Evolutionary conservation across 371 early-diverging fungal species (phyloP), one percentile per base, ranked within the genome.

Genomic region (Rhizopus delemar): DNA sequence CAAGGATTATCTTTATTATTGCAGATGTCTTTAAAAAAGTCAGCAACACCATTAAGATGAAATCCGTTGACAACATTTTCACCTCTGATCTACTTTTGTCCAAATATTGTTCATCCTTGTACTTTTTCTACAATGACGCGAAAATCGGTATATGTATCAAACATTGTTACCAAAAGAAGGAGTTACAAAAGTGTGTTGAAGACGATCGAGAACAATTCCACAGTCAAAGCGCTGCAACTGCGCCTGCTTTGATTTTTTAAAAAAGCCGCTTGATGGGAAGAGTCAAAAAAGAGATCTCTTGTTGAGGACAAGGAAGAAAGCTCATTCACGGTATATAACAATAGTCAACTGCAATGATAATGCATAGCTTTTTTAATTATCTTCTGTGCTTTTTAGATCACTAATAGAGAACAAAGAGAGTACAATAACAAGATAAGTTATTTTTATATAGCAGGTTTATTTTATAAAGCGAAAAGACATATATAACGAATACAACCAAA

Each of bases 211-310:
- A 46, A 5, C 56, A 56, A 9, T 34, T 36, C 0, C 56, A 46
- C 13, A 56, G 38, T 36, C 38, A 46, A 35, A 28, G 38, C 38
- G 36, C 11, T 56, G 48, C 48, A 28, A 46, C 56, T 28, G 56
- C 48, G 3, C 36, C 56, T 16, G 48, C 56, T 48, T 28, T 56
- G 48, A 38, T 46, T 46, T 6, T 48, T 56, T 29, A 48, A 48
- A 56, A 56, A 38, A 46, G 48, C 48, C 51, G 56, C 11, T 38
- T 48, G 28, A 56, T 56, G 46, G 56, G 29, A 28, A 28, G 38
- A 12, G 48, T 56, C 56, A 29, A 56, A 48, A 28, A 56, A 56
- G 46, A 56, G 46, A 9, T 56, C 28, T 12, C 28, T 56, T 56
- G 48, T 38, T 35, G 56, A 56, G 36, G 34, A 31, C 38, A 51